Evolutionary conservation across 257 asterid genomes (phyloP).

Genomic region (Solanum bukasovii): DNA sequence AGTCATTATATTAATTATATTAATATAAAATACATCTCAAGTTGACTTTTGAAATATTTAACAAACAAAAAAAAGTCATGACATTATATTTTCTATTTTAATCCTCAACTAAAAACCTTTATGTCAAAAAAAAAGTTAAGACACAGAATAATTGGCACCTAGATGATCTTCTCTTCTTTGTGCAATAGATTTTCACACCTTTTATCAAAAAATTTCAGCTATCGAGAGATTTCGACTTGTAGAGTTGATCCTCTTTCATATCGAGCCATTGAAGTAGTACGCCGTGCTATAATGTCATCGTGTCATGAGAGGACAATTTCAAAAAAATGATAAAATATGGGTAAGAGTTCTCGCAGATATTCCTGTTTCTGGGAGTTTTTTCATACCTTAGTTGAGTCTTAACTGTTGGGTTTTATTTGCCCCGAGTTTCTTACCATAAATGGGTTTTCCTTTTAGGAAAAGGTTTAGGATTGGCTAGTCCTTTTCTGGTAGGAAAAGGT

Average conservation of each 20-base stretch:
- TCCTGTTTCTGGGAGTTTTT: too few species aligned
- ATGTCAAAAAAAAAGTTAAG: too few species aligned
- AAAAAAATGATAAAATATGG: not conserved
- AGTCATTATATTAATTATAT: not conserved
- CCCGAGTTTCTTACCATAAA: too few species aligned
- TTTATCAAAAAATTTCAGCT: not conserved
- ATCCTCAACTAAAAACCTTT: not conserved
- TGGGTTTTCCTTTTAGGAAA: too few species aligned
- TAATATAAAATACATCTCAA: not conserved
- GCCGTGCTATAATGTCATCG: not conserved
- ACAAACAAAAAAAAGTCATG: not conserved
- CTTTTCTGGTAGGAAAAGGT: too few species aligned
- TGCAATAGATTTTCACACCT: too few species aligned
- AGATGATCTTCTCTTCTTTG: not conserved
- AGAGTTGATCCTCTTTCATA: not conserved
- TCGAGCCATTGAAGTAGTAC: not conserved
- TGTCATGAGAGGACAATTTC: not conserved
- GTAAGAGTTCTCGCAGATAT: too few species aligned
- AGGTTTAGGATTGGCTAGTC: too few species aligned
- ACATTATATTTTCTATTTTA: not conserved
- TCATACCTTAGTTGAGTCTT: too few species aligned
- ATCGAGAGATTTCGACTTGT: not conserved
- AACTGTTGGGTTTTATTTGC: too few species aligned
- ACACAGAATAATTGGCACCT: not conserved
- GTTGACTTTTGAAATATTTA: not conserved